Base-by-base conservation (phyloP, 1,284 basidiomycete species). In the Boletus mariae region DNA sequence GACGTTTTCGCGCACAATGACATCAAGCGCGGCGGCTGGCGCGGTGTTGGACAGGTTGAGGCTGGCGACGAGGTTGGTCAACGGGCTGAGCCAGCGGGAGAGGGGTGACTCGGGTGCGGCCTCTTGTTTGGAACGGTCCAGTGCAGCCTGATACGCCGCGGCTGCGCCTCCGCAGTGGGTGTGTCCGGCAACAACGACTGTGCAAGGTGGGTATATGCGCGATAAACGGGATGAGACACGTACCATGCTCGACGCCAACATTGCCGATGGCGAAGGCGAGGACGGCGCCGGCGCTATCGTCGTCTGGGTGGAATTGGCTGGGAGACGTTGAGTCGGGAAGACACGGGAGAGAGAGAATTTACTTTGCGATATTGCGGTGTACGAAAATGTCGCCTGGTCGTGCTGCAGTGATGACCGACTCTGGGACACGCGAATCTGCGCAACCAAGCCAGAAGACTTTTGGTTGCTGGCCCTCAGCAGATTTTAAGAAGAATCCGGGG, bases 161-260 rank as follows among this genome's bases (percentile, higher is more conserved):
- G 77, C 75, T 25, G 84, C 85, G 56, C 91, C 92, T 54, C 90
- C 92, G 65, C 92, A 94, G 58, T 82, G 75, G 7, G 85, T 86
- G 70, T 94, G 92, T 38, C 92, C 92, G 23, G 87, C 88, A 57
- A 94, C 75, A 54, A 92, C 76, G 57, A 94, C 88, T 90, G 57
- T 4, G n/a, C 13, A 5, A n/a, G 28, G 28, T 29, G n/a, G 6
- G 9, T 44, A 44, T 44, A 29, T 29, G 43, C 28, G 28, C 28
- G 15, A 29, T 20, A 7, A 17, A 26, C 26, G 11, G 28, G 4
- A 13, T 9, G 28, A 4, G 28, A 44, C 26, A 78, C 78, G 65
- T 65, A 92, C 90, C 82, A 73, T 98, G 90, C 70, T 90, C 79
- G 41, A 95, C 87, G 53, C 89, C 87, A 54, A 97, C 76, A 60